Evolutionary conservation across 345 rosid species (phyloP).

Genomic region (Cardamine resedifolia): DNA sequence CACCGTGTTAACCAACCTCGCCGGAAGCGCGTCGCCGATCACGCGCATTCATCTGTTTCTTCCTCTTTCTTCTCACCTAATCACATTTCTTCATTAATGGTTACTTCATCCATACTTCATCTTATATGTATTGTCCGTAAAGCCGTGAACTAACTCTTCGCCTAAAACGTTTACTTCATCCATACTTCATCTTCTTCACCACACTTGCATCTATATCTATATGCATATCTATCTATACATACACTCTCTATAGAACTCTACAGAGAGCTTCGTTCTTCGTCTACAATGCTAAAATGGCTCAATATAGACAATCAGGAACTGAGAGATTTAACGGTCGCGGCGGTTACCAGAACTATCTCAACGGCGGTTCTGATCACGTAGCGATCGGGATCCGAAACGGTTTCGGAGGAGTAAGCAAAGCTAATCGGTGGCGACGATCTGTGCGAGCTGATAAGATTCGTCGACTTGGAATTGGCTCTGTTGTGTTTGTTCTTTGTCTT

Average conservation of each 20-base stretch:
- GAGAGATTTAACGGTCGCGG: constrained; percentile 45
- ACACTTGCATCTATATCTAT: background rate
- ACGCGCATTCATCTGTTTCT: constrained; percentile 32
- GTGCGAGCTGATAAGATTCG: constrained; percentile 59
- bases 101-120: no score
- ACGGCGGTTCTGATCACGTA: constrained; percentile 59
- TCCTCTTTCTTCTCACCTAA: constrained; percentile 1
- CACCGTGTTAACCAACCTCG: constrained; percentile 1
- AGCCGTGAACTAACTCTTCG: background rate
- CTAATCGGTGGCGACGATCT: constrained; percentile 58
- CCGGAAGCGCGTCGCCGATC: constrained; percentile 36
- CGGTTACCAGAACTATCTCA: constrained; percentile 10
- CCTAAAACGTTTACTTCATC: constrained; percentile 25
- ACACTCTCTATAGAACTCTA: constrained; percentile 3
- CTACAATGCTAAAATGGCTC: constrained; percentile 71
- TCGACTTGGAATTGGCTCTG: constrained; percentile 49
- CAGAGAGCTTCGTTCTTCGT: constrained; percentile 2
- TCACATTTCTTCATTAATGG: constrained; percentile 9
- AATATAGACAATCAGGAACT: constrained; percentile 81
- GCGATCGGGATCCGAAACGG: constrained; percentile 60
- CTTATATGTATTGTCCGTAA: constrained; percentile 29
- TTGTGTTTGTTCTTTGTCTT: constrained; percentile 50
- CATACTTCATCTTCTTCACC: constrained; percentile 33
- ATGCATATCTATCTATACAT: background rate
- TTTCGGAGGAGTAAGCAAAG: constrained; percentile 37